These are phyloP conservation scores for Proliferodiscus dingleyae DNA, from an alignment of 2,329 filamentous ascomycete genomes.

Conservation along the genomic window DNA sequence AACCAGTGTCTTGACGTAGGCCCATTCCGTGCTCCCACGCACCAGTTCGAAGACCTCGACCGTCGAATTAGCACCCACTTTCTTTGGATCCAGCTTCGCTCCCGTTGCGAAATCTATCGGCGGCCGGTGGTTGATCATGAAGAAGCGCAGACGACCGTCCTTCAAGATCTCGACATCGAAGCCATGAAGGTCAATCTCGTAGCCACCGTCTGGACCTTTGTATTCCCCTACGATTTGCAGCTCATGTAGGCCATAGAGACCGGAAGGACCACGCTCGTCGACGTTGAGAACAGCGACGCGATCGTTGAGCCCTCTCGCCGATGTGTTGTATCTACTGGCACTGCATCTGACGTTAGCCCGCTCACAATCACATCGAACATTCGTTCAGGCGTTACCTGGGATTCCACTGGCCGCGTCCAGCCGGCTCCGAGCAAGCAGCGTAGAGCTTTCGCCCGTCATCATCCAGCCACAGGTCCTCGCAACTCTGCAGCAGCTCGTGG, in stretches of 20 bases:
- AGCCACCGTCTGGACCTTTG: slow-evolving; percentile 1
- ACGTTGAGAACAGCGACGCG: slow-evolving; percentile 19
- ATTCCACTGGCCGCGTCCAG: neutral
- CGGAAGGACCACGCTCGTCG: slow-evolving; percentile 12
- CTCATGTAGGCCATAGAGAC: slow-evolving; percentile 9
- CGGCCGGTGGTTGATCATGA: slow-evolving; percentile 31
- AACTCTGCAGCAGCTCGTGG: slow-evolving; percentile 15
- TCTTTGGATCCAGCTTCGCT: slow-evolving; percentile 22
- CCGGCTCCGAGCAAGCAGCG: slow-evolving; percentile 11
- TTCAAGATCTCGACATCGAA: slow-evolving; percentile 27
- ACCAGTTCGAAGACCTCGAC: slow-evolving; percentile 32
- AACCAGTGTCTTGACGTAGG: slow-evolving; percentile 29
- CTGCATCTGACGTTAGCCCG: too few species aligned
- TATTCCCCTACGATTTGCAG: slow-evolving; percentile 13
- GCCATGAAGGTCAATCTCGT: slow-evolving; percentile 27
- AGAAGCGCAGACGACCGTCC: slow-evolving; percentile 22
- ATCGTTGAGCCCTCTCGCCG: slow-evolving; percentile 10
- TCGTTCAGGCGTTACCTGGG: neutral
- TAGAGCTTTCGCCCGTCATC: slow-evolving; percentile 16
- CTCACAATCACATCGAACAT: too few species aligned
- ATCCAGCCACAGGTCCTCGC: slow-evolving; percentile 21
- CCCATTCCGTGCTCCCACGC: slow-evolving; percentile 16
- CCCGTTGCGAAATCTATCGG: slow-evolving; percentile 24
- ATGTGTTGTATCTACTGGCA: slow-evolving; percentile 14
- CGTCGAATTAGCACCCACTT: slow-evolving; percentile 31